Conservation (phyloP, 2,329 filamentous ascomycete genomes). For the Westerdykella sp. region DNA sequence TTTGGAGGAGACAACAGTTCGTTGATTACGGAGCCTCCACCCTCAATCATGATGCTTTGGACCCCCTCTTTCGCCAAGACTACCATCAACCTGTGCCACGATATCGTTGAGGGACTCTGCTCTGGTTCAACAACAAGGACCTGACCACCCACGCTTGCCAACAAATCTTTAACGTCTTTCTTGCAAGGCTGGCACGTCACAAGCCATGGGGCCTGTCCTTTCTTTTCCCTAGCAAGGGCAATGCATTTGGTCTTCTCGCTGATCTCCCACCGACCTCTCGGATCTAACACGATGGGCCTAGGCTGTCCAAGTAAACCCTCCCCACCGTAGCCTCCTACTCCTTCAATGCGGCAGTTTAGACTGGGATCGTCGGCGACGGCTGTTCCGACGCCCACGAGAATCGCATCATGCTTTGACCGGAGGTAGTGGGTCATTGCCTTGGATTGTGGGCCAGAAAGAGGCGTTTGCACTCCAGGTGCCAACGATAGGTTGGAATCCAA, state of each 20-base stretch:
- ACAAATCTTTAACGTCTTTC: constrained; percentile 24
- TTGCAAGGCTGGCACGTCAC: constrained; percentile 39
- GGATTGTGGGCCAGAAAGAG: constrained; percentile 72
- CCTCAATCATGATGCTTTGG: constrained; percentile 84
- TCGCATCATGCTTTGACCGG: constrained; percentile 73
- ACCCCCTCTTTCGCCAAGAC: constrained; percentile 56
- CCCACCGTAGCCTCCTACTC: constrained; percentile 52
- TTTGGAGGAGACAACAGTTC: constrained; percentile 62
- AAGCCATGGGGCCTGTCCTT: constrained; percentile 68
- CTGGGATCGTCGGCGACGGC: constrained; percentile 78
- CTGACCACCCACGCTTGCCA: constrained; percentile 24
- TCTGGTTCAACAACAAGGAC: constrained; percentile 10
- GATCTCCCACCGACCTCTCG: constrained; percentile 65
- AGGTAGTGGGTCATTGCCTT: constrained; percentile 94
- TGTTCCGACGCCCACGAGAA: constrained; percentile 78
- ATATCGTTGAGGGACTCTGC: constrained; percentile 1
- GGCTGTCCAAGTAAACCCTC: constrained; percentile 58
- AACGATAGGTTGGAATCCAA: constrained; percentile 76
- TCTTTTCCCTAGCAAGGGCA: constrained; percentile 55
- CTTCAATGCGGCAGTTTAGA: constrained; percentile 71
- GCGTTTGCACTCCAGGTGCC: constrained; percentile 71
- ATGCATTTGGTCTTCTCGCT: constrained; percentile 58
- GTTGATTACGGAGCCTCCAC: constrained; percentile 77
- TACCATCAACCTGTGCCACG: constrained; percentile 59
- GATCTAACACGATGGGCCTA: constrained; percentile 76